phyloP scores from a whole-genome alignment of 2,329 filamentous ascomycete species.

The Epichloe brachyelytri region DNA sequence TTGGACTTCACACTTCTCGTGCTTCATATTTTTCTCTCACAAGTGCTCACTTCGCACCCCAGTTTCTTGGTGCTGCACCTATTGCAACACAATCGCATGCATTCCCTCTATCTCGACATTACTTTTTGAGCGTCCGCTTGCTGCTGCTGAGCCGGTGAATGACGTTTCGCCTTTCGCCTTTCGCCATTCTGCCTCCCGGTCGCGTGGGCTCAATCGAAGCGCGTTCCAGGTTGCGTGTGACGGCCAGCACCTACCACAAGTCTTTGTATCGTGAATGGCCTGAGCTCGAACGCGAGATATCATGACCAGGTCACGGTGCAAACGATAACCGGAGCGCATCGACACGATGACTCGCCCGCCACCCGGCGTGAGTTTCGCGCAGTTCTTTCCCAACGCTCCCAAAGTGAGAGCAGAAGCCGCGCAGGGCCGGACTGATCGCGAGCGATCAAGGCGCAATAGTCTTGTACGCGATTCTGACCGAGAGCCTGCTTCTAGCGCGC shows the following conservation, averaged over 20 bases:
- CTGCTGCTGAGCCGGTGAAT: conserved; percentile 37
- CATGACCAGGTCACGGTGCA: conserved; percentile 43
- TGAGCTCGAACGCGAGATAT: conserved; percentile 29
- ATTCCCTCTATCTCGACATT: not conserved
- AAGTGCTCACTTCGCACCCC: conserved; percentile 1
- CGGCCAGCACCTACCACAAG: conserved; percentile 6
- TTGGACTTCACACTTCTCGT: conserved; percentile 5
- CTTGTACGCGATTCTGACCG: conserved; percentile 12
- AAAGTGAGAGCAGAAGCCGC: conserved; percentile 38
- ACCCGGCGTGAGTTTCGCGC: conserved; percentile 63
- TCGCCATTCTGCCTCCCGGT: conserved; percentile 14
- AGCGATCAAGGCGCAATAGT: conserved; percentile 16
- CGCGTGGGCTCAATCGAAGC: conserved; percentile 26
- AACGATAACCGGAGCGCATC: conserved; percentile 37
- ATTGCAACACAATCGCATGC: conserved; percentile 9
- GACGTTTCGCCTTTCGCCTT: not conserved
- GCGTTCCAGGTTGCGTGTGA: conserved; percentile 9
- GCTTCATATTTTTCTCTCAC: conserved; percentile 4
- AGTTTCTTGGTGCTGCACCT: conserved; percentile 1
- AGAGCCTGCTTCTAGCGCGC: conserved; percentile 11
- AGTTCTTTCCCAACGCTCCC: conserved; percentile 74
- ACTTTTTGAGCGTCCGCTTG: not conserved
- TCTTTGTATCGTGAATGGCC: conserved; percentile 11
- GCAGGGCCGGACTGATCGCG: conserved; percentile 23
- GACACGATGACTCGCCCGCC: conserved; percentile 67